Evolutionary conservation across 2,329 filamentous ascomycete species (phyloP).

Genomic region (Pseudocercospora ulei): DNA sequence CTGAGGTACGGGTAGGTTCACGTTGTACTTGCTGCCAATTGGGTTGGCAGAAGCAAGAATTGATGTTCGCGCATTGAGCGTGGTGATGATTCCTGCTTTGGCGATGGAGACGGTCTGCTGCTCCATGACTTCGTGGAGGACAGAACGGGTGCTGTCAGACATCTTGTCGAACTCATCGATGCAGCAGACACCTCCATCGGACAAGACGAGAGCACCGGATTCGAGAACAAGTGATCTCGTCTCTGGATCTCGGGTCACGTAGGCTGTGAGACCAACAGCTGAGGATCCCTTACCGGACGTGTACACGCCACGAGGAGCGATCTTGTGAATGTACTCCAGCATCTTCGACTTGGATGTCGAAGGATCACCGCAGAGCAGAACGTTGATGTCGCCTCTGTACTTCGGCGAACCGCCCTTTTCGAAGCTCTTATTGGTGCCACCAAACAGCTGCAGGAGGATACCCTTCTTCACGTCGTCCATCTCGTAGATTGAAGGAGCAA

Average conservation of each 20-base stretch:
- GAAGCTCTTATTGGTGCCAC: slow-evolving; percentile 96
- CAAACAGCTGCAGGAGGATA: slow-evolving; percentile 90
- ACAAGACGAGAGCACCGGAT: slow-evolving; percentile 62
- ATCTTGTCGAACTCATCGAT: slow-evolving; percentile 77
- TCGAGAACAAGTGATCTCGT: slow-evolving; percentile 64
- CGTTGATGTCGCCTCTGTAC: slow-evolving; percentile 95
- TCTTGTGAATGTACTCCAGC: slow-evolving; percentile 90
- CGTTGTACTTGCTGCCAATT: slow-evolving; percentile 96
- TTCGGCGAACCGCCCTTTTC: slow-evolving; percentile 90
- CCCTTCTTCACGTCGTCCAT: slow-evolving; percentile 99
- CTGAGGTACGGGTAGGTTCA: slow-evolving; percentile 86
- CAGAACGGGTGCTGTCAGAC: slow-evolving; percentile 63
- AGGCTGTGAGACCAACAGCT: slow-evolving; percentile 67
- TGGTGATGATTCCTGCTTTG: slow-evolving; percentile 71
- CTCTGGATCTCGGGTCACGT: slow-evolving; percentile 64
- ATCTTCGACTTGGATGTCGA: slow-evolving; percentile 95
- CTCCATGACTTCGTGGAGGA: slow-evolving; percentile 72
- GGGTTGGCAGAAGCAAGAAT: slow-evolving; percentile 96
- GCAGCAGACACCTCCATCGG: slow-evolving; percentile 66
- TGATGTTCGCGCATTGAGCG: slow-evolving; percentile 85
- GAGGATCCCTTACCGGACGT: slow-evolving; percentile 68
- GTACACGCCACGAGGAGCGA: slow-evolving; percentile 77
- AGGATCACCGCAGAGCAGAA: slow-evolving; percentile 91
- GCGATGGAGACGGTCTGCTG: slow-evolving; percentile 70
- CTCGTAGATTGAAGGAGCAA: slow-evolving; percentile 93